Evolutionary conservation across 2,329 filamentous ascomycete species (phyloP).

Genomic region (Zymoseptoria brevis): DNA sequence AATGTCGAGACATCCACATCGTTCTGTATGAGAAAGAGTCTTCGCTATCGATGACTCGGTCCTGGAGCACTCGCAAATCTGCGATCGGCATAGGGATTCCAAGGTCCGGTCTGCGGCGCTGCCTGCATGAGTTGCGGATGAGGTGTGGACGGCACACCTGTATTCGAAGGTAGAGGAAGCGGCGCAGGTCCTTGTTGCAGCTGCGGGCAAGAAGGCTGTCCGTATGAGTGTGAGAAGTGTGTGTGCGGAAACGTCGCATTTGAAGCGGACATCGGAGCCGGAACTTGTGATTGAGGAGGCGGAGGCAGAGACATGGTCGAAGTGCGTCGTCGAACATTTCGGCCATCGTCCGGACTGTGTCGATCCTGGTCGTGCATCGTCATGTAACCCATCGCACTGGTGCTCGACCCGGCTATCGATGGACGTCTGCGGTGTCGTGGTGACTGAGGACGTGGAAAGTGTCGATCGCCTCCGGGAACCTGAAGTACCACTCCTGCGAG

Average conservation of each 20-base stretch:
- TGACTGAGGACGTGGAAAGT: slow-evolving; percentile 38
- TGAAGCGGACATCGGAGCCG: not conserved
- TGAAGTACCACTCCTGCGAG: slow-evolving; percentile 58
- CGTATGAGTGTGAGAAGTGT: slow-evolving; percentile 11
- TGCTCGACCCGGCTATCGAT: slow-evolving; percentile 5
- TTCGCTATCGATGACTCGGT: not conserved
- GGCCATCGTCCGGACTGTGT: slow-evolving; percentile 22
- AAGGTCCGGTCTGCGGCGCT: slow-evolving; percentile 27
- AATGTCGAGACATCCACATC: not conserved
- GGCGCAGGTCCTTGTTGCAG: slow-evolving; percentile 14
- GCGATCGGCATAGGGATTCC: slow-evolving; percentile 27
- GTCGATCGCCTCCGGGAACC: slow-evolving; percentile 45
- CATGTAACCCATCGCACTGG: slow-evolving; percentile 12
- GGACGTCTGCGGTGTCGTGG: slow-evolving; percentile 30
- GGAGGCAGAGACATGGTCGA: slow-evolving; percentile 23
- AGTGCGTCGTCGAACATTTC: slow-evolving; percentile 23
- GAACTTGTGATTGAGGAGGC: slow-evolving; percentile 1
- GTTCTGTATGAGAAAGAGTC: not conserved
- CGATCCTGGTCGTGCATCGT: slow-evolving; percentile 16
- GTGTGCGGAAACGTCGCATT: not conserved
- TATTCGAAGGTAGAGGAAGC: slow-evolving; percentile 15
- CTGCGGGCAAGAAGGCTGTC: slow-evolving; percentile 17
- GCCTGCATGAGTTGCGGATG: slow-evolving; percentile 25
- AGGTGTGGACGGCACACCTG: slow-evolving; percentile 4
- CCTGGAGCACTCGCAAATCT: slow-evolving; percentile 1